These are phyloP conservation scores for Acrocalymma vagum DNA, from an alignment of 2,329 filamentous ascomycete genomes.

Conservation along the genomic window DNA sequence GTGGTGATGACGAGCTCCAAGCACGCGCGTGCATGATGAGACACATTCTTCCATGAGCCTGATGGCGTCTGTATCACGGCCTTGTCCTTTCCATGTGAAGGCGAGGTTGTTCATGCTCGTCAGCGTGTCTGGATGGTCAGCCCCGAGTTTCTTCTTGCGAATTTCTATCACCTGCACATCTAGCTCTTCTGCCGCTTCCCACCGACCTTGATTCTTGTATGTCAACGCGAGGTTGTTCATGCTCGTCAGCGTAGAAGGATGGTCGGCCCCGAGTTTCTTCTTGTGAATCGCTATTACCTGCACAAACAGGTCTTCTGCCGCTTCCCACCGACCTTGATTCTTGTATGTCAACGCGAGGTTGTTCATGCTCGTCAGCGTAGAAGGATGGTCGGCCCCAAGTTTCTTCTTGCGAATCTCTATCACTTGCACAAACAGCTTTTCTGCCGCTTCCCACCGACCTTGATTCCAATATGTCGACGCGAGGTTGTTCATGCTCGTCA, in stretches of 20 bases:
- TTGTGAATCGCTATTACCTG: background rate
- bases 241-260: slow-evolving; percentile 11
- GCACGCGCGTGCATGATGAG: background rate
- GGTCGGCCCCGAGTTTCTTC: slow-evolving; percentile 1
- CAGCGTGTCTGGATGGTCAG: slow-evolving; percentile 13
- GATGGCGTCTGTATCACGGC: slow-evolving; percentile 5
- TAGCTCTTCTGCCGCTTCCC: slow-evolving; percentile 1
- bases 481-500: slow-evolving; percentile 1
- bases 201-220: slow-evolving; percentile 1
- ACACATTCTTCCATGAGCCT: slow-evolving; percentile 5
- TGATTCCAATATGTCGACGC: background rate
- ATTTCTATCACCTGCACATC: slow-evolving; percentile 1
- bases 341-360: background rate
- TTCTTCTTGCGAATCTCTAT: background rate
- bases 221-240: background rate
- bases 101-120: slow-evolving; percentile 10
- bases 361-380: slow-evolving; percentile 1
- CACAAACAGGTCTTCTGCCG: background rate
- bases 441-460: background rate
- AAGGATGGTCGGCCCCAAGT: background rate
- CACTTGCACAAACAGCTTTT: background rate
- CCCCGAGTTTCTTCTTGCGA: slow-evolving; percentile 6
- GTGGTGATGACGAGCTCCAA: too few species aligned
- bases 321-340: background rate
- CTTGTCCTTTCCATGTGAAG: slow-evolving; percentile 2